A percentile compares a stretch with the other conserved stretches of the same genome.
phyloP scores from a whole-genome alignment of 225 moss, liverwort and hornwort genomes.

The Antitrichia curtipendula region DNA sequence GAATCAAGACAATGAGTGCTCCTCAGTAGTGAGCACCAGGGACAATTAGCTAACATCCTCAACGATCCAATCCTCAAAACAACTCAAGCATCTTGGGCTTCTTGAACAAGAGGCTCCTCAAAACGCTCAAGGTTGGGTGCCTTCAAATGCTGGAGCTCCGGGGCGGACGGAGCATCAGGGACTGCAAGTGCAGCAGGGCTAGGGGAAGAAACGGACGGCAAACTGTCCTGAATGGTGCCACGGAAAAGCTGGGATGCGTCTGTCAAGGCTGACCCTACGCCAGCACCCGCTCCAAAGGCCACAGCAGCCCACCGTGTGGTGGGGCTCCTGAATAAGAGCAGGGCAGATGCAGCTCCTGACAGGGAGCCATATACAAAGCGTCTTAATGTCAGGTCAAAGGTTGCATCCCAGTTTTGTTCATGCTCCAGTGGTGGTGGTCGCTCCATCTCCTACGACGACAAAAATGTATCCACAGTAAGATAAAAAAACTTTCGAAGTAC shows the following conservation, averaged over 20 bases:
- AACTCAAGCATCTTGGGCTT: constrained; percentile 11
- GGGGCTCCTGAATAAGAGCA: constrained; percentile 34
- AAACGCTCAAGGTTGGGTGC: constrained; percentile 15
- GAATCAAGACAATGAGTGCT: not conserved
- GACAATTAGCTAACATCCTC: not conserved
- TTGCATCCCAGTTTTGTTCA: constrained; percentile 32
- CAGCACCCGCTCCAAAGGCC: constrained; percentile 38
- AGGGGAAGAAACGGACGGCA: constrained; percentile 7
- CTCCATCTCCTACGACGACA: constrained; percentile 33
- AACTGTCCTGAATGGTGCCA: constrained; percentile 2
- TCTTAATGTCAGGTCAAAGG: constrained; percentile 26
- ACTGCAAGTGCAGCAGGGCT: not conserved
- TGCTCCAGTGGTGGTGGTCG: constrained; percentile 21
- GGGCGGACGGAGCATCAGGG: not conserved
- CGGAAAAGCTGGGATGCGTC: constrained; percentile 32
- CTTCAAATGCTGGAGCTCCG: constrained; percentile 11
- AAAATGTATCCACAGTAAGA: not conserved
- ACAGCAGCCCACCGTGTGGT: constrained; percentile 42
- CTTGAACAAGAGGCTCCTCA: constrained; percentile 26
- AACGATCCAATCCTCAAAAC: not conserved
- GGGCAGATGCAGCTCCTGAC: constrained; percentile 24
- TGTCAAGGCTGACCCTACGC: constrained; percentile 34
- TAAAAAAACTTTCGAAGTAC: not conserved
- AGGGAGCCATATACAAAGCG: constrained; percentile 38
- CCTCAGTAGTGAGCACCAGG: not conserved